These are phyloP conservation scores for Boletus hoseneyae DNA, from an alignment of 1,284 basidiomycete species.

Conservation along the genomic window DNA sequence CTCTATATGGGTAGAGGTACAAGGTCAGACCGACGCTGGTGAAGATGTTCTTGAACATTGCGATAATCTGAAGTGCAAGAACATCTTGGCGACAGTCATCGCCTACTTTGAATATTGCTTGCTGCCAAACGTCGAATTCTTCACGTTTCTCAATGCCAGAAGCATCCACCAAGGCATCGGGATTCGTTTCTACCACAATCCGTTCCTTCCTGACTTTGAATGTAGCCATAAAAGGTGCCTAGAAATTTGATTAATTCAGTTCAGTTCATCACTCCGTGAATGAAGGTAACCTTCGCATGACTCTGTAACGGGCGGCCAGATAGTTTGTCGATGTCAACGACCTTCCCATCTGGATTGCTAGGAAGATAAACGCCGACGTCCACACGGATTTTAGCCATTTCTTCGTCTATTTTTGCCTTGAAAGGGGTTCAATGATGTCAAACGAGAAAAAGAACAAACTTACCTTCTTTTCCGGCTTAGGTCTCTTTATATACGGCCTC, in stretches of 20 bases:
- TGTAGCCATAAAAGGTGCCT: conserved; percentile 99
- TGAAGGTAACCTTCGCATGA: conserved; percentile 82
- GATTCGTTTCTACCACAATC: conserved; percentile 57
- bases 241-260: conserved; percentile 3
- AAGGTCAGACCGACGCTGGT: conserved; percentile 84
- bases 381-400: conserved; percentile 95
- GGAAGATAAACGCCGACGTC: conserved; percentile 96
- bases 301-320: conserved; percentile 95
- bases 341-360: conserved; percentile 94
- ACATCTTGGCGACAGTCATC: conserved; percentile 99
- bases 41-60: conserved; percentile 99
- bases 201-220: conserved; percentile 94
- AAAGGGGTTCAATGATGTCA: conserved; percentile 5
- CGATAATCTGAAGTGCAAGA: conserved; percentile 94
- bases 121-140: conserved; percentile 92
- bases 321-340: conserved; percentile 95
- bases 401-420: conserved; percentile 98
- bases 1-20: conserved; percentile 95
- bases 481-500: conserved; percentile 95
- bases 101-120: conserved; percentile 99
- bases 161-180: conserved; percentile 66
- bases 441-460: conserved; percentile 1
- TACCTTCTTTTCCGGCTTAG: conserved; percentile 97
- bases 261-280: background rate
- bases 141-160: conserved; percentile 54